Percentiles rank a stretch among this genome's conserved stretches.
These are phyloP conservation scores for Athelia sp. DNA, from an alignment of 1,284 basidiomycete species.

Conservation along the genomic window DNA sequence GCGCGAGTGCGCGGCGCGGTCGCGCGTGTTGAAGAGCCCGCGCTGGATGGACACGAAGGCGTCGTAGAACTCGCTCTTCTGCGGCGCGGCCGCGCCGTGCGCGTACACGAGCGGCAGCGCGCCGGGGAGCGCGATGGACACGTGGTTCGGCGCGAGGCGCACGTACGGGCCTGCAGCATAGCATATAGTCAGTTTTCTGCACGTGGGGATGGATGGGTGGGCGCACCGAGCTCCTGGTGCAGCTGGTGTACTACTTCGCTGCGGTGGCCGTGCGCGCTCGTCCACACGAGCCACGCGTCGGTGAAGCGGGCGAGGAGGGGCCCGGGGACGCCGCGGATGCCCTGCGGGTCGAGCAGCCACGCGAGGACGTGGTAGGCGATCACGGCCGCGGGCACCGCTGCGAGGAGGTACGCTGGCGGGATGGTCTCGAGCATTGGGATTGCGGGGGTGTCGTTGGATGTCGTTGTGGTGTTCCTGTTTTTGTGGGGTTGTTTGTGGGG, in stretches of 20 bases:
- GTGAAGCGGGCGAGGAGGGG: conserved; percentile 74
- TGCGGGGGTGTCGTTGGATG: no score
- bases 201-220: not conserved
- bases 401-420: no score
- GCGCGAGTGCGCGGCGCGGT: conserved; percentile 76
- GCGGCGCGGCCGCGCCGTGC: conserved; percentile 67
- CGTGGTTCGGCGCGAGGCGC: conserved; percentile 84
- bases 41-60: conserved; percentile 70
- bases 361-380: conserved; percentile 49
- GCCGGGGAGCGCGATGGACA: conserved; percentile 77
- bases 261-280: conserved; percentile 65
- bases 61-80: conserved; percentile 81
- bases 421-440: no score
- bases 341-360: conserved; percentile 55
- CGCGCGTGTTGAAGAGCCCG: conserved; percentile 83
- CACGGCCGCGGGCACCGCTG: conserved; percentile 20
- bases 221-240: conserved; percentile 73
- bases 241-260: conserved; percentile 73
- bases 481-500: no score
- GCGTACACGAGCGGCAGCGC: conserved; percentile 75
- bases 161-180: conserved; percentile 72
- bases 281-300: conserved; percentile 72
- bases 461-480: no score
- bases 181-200: not conserved
- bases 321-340: conserved; percentile 63